Conservation (phyloP, 106 monocot genomes). For the Dendrobium chrysotoxum region DNA sequence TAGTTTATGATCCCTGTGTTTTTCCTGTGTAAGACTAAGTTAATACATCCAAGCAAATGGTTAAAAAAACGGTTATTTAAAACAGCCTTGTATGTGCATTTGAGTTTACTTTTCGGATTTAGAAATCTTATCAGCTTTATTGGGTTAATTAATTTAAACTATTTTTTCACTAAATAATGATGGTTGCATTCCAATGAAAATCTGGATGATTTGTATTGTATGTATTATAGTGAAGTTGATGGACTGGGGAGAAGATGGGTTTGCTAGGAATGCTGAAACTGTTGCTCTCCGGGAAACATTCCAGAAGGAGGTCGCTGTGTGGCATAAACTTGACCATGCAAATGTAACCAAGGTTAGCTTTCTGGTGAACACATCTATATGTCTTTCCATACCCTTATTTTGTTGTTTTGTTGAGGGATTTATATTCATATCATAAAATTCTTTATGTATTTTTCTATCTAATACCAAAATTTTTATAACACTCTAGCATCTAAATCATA, state of each 20-base stretch:
- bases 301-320: constrained; percentile 60
- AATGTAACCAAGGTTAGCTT: constrained; percentile 58
- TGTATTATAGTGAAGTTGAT: constrained; percentile 42
- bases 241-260: constrained; percentile 56
- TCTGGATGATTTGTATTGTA: background rate
- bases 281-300: constrained; percentile 51
- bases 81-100: background rate
- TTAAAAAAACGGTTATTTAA: background rate
- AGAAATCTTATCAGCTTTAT: background rate
- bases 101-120: background rate
- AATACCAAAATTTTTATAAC: too few species aligned
- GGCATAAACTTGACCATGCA: constrained; percentile 70
- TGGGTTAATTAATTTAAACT: background rate
- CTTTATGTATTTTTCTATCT: too few species aligned
- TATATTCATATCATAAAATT: too few species aligned
- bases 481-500: too few species aligned
- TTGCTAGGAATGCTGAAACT: constrained; percentile 34
- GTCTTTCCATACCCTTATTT: background rate
- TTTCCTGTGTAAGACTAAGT: background rate
- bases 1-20: too few species aligned
- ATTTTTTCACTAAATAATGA: background rate
- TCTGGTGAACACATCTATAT: background rate
- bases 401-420: too few species aligned
- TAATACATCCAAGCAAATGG: background rate
- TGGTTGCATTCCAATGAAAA: background rate